Evolutionary conservation across 805 yeast species (phyloP), one percentile per base, ranked within the genome.

Genomic region (Zygosaccharomyces lentus): DNA sequence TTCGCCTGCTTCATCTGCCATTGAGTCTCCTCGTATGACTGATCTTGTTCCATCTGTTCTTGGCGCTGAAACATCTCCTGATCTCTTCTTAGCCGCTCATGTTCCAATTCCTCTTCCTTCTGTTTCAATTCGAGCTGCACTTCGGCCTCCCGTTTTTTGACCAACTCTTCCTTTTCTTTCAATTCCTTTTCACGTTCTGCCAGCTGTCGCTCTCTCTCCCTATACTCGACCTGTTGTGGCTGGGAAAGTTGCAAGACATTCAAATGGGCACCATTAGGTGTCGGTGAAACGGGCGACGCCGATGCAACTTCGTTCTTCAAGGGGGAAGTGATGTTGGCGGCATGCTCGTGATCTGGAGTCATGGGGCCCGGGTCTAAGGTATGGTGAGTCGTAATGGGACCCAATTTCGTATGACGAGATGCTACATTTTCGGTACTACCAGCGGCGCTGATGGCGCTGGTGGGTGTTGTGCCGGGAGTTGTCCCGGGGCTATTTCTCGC

Each of bases 211-310:
- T 55, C 55, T 29, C 51, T 51, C 29, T 56, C 54, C 13, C 34
- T 36, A 23, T 43, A 21, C 19, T 52, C 58, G 21, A 52, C 35
- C 41, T 54, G 58, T 35, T 61, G 62, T 13, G 61, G 63, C 21
- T 48, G 52, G 1, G 64, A 59, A n/a, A 61, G 37, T 41, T 58
- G 51, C 15, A 61, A 26, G 15, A 61, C 54, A 36, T 55, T 61
- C 29, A 61, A 34, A 36, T 54, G 58, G 2, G 52, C 55, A 16
- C 44, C 50, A 8, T 44, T 15, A n/a, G 34, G 24, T 23, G 41
- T 45, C 15, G 25, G 40, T 9, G 46, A 26, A 23, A 32, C 43
- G 15, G 40, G 39, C 9, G 43, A 25, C n/a, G 29, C 10, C 4
- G 26, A 39, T 16, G 13, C 31, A 7, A 46, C 27, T 39, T 52